phyloP scores from a whole-genome alignment of 176 grass and related monocot genomes.

The Thinopyrum elongatum region DNA sequence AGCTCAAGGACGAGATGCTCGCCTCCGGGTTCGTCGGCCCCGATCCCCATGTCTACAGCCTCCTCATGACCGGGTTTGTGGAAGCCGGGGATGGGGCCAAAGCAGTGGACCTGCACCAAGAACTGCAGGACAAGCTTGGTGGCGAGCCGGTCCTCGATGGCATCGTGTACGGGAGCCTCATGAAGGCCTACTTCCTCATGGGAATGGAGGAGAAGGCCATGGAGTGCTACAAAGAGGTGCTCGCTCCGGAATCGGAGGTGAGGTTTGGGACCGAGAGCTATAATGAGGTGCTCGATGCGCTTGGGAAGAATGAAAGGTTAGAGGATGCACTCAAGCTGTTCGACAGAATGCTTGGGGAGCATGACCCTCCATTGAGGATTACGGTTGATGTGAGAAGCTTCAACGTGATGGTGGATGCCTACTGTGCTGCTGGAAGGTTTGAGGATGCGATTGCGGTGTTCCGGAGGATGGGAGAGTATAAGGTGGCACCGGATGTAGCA shows the following conservation, averaged over 20 bases:
- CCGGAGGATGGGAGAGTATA: slow-evolving; percentile 56
- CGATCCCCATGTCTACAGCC: slow-evolving; percentile 64
- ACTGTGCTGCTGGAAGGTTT: slow-evolving; percentile 59
- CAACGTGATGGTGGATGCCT: slow-evolving; percentile 73
- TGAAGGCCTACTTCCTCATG: slow-evolving; percentile 73
- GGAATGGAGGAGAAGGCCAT: slow-evolving; percentile 73
- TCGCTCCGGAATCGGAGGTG: slow-evolving; percentile 42
- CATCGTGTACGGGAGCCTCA: slow-evolving; percentile 71
- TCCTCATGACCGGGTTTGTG: slow-evolving; percentile 64
- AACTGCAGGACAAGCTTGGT: slow-evolving; percentile 61
- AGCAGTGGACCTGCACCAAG: slow-evolving; percentile 57
- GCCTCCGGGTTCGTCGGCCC: slow-evolving; percentile 58
- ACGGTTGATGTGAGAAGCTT: slow-evolving; percentile 63
- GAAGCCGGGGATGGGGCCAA: slow-evolving; percentile 33
- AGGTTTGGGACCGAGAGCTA: slow-evolving; percentile 57
- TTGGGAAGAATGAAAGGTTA: slow-evolving; percentile 65
- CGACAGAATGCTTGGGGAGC: slow-evolving; percentile 73
- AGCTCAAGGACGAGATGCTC: slow-evolving; percentile 78
- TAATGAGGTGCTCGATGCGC: slow-evolving; percentile 45
- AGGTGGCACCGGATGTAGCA: slow-evolving; percentile 48
- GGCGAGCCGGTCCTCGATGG: slow-evolving; percentile 46
- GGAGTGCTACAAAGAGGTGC: slow-evolving; percentile 45
- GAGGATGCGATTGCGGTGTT: slow-evolving; percentile 59
- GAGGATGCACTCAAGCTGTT: slow-evolving; percentile 66
- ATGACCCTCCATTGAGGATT: slow-evolving; percentile 57